Base-by-base conservation (phyloP, 2,329 filamentous ascomycete genomes). In the Cercospora sp. region DNA sequence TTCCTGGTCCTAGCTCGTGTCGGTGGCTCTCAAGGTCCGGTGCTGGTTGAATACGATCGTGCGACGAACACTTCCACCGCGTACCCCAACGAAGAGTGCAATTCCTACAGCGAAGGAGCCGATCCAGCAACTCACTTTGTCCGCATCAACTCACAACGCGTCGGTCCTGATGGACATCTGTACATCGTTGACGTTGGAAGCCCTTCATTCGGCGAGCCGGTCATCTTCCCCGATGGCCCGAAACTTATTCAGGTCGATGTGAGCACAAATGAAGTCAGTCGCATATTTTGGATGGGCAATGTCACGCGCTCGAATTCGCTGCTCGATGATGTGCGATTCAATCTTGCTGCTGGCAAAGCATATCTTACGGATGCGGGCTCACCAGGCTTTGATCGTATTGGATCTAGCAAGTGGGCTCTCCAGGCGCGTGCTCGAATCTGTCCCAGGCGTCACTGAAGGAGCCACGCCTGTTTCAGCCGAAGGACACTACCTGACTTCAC, bases 291-390 rank as follows among this genome's bases (percentile, higher is more conserved):
- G 39, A 73, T 80, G 66, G 79, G 77, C 53, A 77, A 77, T 33
- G 74, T 75, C 31, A 79, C 72, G 0, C 71, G 72, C 13, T 71
- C 68, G 2, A 72, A 72, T 62, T 53, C 64, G 31, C 23, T 62
- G 31, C 42, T 53, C 23, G 78, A 80, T 62, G 79, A 81, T 65
- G 71, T 81, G 9, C 79, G 77, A 42, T 80, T 80, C 72, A 77
- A 75, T n/a, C 69, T 69, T 2, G 59, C 63, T 0, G 60, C 71
- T 18, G 72, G 72, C 1, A 72, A 73, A 20, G 77, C 77, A 4
- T 77, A 78, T 48, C 69, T 77, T 5, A 78, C 75, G 26, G 75
- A 75, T 48, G 69, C 69, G 7, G 69, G 69, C 7, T 60, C 30
- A 9, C 66, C 69, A 2, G 69, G 63, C 23, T 67, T 67, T 71